Evolutionary conservation across 768 basidiomycete genomes (phyloP).

Genomic region (Krasilnikovozyma curviuscula): DNA sequence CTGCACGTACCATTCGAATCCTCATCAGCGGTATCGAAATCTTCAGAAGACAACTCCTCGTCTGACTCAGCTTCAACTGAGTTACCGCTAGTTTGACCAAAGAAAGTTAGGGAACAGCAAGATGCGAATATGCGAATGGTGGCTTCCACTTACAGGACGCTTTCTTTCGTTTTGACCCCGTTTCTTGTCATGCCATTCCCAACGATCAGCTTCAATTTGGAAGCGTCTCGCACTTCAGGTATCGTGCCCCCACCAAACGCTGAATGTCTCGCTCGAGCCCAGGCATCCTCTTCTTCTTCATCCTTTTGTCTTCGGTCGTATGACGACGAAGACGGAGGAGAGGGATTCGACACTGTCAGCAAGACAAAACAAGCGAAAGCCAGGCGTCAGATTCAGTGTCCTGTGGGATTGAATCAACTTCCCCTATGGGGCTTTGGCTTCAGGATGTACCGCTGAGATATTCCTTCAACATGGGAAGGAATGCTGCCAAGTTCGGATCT

Average conservation of each 20-base stretch:
- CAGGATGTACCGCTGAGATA: conserved; percentile 22
- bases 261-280: no score
- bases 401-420: background rate
- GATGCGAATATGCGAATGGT: no score
- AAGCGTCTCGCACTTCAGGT: no score
- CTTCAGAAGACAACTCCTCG: conserved; percentile 2
- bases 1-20: conserved; percentile 8
- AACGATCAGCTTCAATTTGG: no score
- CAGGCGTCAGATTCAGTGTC: background rate
- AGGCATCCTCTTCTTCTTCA: no score
- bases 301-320: no score
- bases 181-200: no score
- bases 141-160: no score
- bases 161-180: background rate
- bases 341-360: background rate
- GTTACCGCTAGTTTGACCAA: conserved; percentile 8
- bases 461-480: conserved; percentile 26
- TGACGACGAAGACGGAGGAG: background rate
- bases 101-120: no score
- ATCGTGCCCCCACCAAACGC: no score
- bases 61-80: conserved; percentile 3
- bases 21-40: conserved; percentile 7
- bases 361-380: background rate
- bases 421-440: no score
- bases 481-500: conserved; percentile 24